Evolutionary conservation across 2,329 filamentous ascomycete species (phyloP).

Genomic region (Sporothrix pallida): DNA sequence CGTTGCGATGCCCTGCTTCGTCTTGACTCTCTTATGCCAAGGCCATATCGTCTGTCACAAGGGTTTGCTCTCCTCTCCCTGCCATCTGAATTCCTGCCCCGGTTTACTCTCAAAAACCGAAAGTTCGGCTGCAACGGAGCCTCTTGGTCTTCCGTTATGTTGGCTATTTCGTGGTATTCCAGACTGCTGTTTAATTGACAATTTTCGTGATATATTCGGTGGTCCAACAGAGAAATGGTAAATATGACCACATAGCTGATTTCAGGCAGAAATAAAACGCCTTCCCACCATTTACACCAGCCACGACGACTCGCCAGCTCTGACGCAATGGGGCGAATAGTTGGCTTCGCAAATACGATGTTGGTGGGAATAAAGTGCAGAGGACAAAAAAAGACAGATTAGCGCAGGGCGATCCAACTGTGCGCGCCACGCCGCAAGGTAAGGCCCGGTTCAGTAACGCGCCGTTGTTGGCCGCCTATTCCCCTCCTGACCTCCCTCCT

Average conservation of each 20-base stretch:
- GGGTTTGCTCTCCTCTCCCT: neutral
- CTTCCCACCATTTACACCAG: neutral
- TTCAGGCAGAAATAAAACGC: constrained; percentile 13
- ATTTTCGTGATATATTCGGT: neutral
- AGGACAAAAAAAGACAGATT: neutral
- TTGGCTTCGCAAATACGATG: constrained; percentile 9
- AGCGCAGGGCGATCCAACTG: constrained; percentile 13
- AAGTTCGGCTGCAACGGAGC: neutral
- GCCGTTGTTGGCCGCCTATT: constrained; percentile 7
- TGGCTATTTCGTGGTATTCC: neutral
- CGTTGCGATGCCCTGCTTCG: neutral
- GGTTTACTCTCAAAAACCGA: no score
- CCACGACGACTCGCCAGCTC: constrained; percentile 26
- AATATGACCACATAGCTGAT: neutral
- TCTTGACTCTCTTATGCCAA: neutral
- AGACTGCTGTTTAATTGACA: neutral
- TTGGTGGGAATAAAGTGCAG: neutral
- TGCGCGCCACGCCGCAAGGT: constrained; percentile 10
- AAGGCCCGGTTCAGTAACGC: constrained; percentile 4
- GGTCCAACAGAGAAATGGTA: neutral
- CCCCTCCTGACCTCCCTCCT: neutral
- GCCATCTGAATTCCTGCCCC: neutral
- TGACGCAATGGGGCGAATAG: constrained; percentile 30
- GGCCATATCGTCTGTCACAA: no score
- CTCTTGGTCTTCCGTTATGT: no score